Evolutionary conservation across 1,139 yeast genomes (phyloP).

Genomic region (Pichiaceae sp.): DNA sequence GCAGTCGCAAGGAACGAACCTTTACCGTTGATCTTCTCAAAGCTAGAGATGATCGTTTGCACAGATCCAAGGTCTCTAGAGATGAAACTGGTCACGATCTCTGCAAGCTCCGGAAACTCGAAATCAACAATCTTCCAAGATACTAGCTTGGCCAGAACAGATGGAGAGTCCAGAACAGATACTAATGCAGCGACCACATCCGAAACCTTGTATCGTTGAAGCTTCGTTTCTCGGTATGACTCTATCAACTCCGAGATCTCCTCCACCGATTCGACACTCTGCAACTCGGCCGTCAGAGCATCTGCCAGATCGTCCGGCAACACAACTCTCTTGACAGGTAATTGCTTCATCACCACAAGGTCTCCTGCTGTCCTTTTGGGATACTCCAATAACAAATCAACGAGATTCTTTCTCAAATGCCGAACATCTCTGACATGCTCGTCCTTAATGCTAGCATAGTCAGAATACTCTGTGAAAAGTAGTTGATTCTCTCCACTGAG

Average conservation of each 20-base stretch:
- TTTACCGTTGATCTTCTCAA: constrained; percentile 1
- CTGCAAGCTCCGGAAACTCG: not conserved
- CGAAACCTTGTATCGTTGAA: not conserved
- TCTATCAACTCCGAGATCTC: not conserved
- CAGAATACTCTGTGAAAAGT: not conserved
- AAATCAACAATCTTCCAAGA: not conserved
- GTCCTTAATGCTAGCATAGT: constrained; percentile 3
- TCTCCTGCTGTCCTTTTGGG: not conserved
- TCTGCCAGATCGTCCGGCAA: not conserved
- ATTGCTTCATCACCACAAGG: not conserved
- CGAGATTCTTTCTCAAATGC: constrained; percentile 1
- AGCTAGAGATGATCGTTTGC: not conserved
- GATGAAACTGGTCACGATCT: not conserved
- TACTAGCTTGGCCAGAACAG: not conserved
- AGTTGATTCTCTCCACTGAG: not conserved
- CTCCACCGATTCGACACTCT: not conserved
- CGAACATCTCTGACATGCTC: not conserved
- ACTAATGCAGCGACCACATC: not conserved
- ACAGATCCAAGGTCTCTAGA: not conserved
- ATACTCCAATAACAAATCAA: constrained; percentile 2
- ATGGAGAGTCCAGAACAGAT: not conserved
- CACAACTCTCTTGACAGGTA: not conserved
- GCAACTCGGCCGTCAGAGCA: not conserved
- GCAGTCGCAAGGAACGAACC: constrained; percentile 5
- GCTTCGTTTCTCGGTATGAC: not conserved